Conservation (phyloP, 1,139 yeast genomes). For the Groenewaldozyma sp. region DNA sequence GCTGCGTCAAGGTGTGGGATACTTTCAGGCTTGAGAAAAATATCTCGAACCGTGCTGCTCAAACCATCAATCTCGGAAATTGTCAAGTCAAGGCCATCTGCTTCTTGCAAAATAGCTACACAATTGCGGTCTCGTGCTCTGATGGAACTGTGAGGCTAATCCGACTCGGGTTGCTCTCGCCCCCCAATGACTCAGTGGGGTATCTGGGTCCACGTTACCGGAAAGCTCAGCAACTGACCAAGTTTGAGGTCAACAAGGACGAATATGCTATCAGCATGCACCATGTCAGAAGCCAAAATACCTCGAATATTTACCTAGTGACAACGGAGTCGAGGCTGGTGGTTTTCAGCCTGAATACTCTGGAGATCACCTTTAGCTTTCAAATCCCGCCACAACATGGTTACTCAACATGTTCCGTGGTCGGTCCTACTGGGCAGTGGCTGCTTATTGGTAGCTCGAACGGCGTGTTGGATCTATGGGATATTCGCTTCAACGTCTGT, state of each 20-base stretch:
- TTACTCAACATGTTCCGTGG: slow-evolving; percentile 46
- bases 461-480: slow-evolving; percentile 77
- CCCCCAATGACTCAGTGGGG: slow-evolving; percentile 27
- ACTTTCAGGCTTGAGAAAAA: slow-evolving; percentile 53
- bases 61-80: slow-evolving; percentile 21
- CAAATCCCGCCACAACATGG: slow-evolving; percentile 62
- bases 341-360: slow-evolving; percentile 50
- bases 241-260: slow-evolving; percentile 7
- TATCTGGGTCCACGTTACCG: slow-evolving; percentile 4
- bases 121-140: slow-evolving; percentile 57
- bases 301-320: slow-evolving; percentile 32
- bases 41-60: slow-evolving; percentile 50
- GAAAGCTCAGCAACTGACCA: slow-evolving; percentile 28
- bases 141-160: slow-evolving; percentile 57
- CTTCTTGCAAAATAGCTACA: slow-evolving; percentile 53
- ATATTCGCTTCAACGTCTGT: slow-evolving; percentile 54
- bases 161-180: slow-evolving; percentile 43
- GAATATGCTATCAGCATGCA: slow-evolving; percentile 41
- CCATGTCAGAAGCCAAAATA: slow-evolving; percentile 29
- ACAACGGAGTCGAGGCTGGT: slow-evolving; percentile 49
- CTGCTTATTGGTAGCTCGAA: slow-evolving; percentile 61
- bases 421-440: slow-evolving; percentile 52
- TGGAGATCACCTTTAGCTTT: slow-evolving; percentile 39
- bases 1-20: slow-evolving; percentile 74
- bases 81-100: slow-evolving; percentile 27